A percentile compares a stretch with the other conserved stretches of the same genome.
Evolutionary conservation across 2,329 filamentous ascomycete species (phyloP).

Genomic region (Lithohypha guttulata): DNA sequence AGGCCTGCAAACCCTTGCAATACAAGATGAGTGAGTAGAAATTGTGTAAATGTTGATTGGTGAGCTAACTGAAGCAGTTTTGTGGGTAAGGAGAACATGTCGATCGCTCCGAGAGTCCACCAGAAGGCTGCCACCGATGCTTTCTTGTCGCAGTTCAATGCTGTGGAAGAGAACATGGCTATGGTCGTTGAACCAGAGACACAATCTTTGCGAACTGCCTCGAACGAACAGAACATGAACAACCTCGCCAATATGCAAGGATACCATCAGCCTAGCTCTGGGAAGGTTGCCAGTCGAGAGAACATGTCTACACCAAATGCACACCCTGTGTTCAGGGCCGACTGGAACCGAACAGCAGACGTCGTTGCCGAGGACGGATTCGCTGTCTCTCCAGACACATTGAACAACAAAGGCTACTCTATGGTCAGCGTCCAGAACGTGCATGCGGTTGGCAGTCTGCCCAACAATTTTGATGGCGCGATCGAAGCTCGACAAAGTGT

Average conservation of each 20-base stretch:
- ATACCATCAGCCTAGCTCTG: slow-evolving; percentile 1
- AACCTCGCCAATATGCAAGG: background rate
- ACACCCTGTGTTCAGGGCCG: too few relatives aligned
- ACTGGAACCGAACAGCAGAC: background rate
- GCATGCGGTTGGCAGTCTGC: slow-evolving; percentile 20
- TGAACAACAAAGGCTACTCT: slow-evolving; percentile 19
- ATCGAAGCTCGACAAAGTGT: slow-evolving; percentile 15
- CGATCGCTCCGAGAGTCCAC: background rate
- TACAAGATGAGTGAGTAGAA: too few relatives aligned
- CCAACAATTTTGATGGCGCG: slow-evolving; percentile 18
- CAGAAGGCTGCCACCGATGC: slow-evolving; percentile 9
- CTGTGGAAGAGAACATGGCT: slow-evolving; percentile 1
- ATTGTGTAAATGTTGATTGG: too few relatives aligned
- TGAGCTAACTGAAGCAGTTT: slow-evolving; percentile 3
- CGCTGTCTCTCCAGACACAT: background rate
- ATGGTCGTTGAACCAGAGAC: background rate
- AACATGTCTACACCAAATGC: background rate
- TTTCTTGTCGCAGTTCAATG: slow-evolving; percentile 9
- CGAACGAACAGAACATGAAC: background rate
- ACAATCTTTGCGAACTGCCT: slow-evolving; percentile 3
- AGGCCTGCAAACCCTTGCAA: too few relatives aligned
- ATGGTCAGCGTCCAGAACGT: slow-evolving; percentile 20
- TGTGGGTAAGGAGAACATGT: slow-evolving; percentile 5
- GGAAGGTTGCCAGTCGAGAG: background rate
- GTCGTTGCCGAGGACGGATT: background rate